phyloP scores from a whole-genome alignment of 2,329 filamentous ascomycete genomes.

The Aspergillus transmontanensis region DNA sequence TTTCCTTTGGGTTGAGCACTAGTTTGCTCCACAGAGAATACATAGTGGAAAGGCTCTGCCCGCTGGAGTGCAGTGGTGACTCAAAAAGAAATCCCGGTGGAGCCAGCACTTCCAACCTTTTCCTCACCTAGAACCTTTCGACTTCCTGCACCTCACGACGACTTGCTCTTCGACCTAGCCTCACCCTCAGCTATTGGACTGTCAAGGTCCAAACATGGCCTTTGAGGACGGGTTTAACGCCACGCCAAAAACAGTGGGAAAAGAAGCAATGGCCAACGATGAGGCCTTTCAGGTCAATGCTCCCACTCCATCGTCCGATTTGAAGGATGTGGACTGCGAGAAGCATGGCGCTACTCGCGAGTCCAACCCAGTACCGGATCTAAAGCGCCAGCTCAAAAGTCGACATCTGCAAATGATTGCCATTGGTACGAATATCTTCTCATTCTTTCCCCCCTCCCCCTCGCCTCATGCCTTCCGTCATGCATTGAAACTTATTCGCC shows the following conservation, averaged over 20 bases:
- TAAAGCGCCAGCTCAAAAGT: conserved; percentile 79
- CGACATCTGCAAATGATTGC: conserved; percentile 98
- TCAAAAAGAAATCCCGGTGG: conserved; percentile 12
- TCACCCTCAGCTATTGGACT: conserved; percentile 8
- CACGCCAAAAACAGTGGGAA: conserved; percentile 20
- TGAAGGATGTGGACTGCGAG: conserved; percentile 39
- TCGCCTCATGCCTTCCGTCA: neutral
- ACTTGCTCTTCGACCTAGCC: neutral
- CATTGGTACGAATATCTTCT: conserved; percentile 66
- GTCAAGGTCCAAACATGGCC: conserved; percentile 27
- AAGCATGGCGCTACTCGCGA: conserved; percentile 42
- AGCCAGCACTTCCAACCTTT: conserved; percentile 15
- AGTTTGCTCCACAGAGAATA: neutral
- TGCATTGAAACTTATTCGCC: neutral
- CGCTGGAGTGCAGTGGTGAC: neutral
- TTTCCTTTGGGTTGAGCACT: neutral
- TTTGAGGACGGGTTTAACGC: conserved; percentile 20
- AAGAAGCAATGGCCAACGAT: conserved; percentile 28
- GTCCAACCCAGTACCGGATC: conserved; percentile 63
- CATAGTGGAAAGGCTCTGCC: neutral
- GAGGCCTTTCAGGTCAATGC: conserved; percentile 27
- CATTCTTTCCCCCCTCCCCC: neutral
- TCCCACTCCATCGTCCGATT: conserved; percentile 11
- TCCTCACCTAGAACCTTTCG: conserved; percentile 6
- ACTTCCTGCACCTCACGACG: conserved; percentile 7